Evolutionary conservation across 352 stramenopile genomes (phyloP).

Genomic region (Phytophthora citrophthora): DNA sequence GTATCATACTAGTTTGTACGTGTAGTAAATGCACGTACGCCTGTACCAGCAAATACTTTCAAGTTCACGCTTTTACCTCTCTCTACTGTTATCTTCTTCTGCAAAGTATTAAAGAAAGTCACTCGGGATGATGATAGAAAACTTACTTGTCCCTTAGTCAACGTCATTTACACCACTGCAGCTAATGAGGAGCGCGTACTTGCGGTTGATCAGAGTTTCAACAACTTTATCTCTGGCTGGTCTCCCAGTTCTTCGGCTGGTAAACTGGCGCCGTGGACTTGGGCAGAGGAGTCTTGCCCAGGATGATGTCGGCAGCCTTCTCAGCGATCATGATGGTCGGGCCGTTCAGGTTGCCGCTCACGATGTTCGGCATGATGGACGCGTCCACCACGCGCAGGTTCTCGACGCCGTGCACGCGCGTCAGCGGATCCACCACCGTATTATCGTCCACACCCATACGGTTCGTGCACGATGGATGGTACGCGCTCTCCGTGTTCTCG

Average conservation of each 20-base stretch:
- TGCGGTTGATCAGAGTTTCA: constrained; percentile 5
- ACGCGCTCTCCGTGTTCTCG: constrained; percentile 85
- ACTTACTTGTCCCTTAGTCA: too few relatives aligned
- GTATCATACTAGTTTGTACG: too few relatives aligned
- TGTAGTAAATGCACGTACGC: too few relatives aligned
- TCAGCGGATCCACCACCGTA: constrained; percentile 90
- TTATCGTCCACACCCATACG: constrained; percentile 83
- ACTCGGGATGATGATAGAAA: too few relatives aligned
- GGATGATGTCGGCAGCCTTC: constrained; percentile 93
- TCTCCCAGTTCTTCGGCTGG: constrained; percentile 73
- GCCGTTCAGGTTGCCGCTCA: constrained; percentile 94
- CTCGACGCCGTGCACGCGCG: constrained; percentile 88
- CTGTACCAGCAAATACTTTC: too few relatives aligned
- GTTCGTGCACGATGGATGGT: constrained; percentile 92
- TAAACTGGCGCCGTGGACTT: constrained; percentile 84
- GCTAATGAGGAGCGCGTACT: constrained; percentile 8
- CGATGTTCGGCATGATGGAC: constrained; percentile 94
- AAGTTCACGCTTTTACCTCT: too few relatives aligned
- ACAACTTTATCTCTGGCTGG: constrained; percentile 61
- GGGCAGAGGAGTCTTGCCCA: constrained; percentile 68
- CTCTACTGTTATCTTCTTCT: too few relatives aligned
- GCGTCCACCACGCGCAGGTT: constrained; percentile 92
- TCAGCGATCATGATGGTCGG: constrained; percentile 95
- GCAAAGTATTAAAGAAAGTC: too few relatives aligned
- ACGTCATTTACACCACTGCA: background rate